A percentile compares a stretch with the other conserved stretches of the same genome.
Evolutionary conservation across 192 early-diverging fungal genomes (phyloP).

Genomic region (Entomortierella chlamydospora): DNA sequence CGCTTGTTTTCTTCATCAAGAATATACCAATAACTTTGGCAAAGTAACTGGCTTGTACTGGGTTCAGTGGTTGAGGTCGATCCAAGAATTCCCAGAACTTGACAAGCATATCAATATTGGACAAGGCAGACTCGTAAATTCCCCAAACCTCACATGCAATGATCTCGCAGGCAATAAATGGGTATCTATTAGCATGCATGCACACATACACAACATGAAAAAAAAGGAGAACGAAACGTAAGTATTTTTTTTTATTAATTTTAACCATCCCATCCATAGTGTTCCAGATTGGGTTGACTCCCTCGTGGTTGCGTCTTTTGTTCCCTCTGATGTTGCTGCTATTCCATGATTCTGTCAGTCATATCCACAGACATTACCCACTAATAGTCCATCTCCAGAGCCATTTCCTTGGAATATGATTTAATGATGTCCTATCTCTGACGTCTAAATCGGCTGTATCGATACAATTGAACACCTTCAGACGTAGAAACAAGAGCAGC

Average conservation of each 20-base stretch:
- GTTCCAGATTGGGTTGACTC: background rate
- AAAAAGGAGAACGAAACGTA: background rate
- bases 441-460: too few species aligned
- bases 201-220: background rate
- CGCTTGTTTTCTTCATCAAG: conserved; percentile 88
- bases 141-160: conserved; percentile 81
- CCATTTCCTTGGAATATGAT: too few species aligned
- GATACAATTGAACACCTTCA: background rate
- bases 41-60: conserved; percentile 91
- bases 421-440: too few species aligned
- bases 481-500: background rate
- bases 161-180: conserved; percentile 85
- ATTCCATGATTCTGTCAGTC: background rate
- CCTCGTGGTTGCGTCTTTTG: background rate
- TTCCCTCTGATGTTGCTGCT: background rate
- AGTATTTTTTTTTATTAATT: background rate
- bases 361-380: background rate
- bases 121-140: conserved; percentile 80
- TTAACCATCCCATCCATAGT: too few species aligned
- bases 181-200: conserved; percentile 68
- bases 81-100: conserved; percentile 91
- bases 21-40: conserved; percentile 90
- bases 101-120: conserved; percentile 78
- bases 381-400: too few species aligned
- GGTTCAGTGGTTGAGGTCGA: conserved; percentile 76